These are phyloP conservation scores for Ophiosphaerella herpotricha DNA, from an alignment of 2,329 filamentous ascomycete genomes.

Conservation along the genomic window DNA sequence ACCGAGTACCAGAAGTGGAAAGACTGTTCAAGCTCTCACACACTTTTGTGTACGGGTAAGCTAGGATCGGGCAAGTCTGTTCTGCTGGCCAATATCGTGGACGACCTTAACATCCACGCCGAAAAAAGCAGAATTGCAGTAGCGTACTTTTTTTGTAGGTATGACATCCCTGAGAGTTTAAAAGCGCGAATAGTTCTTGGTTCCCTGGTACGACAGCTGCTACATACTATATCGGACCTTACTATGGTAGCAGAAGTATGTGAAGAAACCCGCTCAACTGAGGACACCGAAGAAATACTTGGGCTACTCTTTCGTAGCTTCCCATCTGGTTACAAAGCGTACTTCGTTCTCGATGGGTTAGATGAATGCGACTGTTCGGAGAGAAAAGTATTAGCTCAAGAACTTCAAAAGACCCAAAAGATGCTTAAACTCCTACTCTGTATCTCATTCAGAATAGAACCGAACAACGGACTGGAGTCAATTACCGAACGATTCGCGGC, in stretches of 20 bases:
- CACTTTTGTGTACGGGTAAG: constrained; percentile 46
- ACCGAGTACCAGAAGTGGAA: constrained; percentile 38
- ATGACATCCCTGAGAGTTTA: constrained; percentile 28
- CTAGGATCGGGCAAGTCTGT: constrained; percentile 54
- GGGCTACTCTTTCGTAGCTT: too few species aligned
- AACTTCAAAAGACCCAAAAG: constrained; percentile 5
- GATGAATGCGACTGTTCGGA: constrained; percentile 34
- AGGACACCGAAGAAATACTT: too few species aligned
- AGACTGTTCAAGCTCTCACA: constrained; percentile 20
- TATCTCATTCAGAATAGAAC: too few species aligned
- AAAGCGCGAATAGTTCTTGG: constrained; percentile 27
- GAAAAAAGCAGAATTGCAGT: constrained; percentile 4
- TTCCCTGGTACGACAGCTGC: constrained; percentile 43
- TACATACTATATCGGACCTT: constrained; percentile 29
- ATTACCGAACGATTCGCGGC: too few species aligned
- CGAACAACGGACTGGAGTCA: too few species aligned
- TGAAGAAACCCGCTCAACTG: too few species aligned
- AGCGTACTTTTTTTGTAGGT: constrained; percentile 32
- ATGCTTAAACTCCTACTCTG: not conserved
- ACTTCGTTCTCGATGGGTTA: constrained; percentile 43
- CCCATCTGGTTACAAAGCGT: constrained; percentile 17
- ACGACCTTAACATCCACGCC: constrained; percentile 17
- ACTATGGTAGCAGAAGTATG: constrained; percentile 9
- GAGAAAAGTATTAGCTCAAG: not conserved
- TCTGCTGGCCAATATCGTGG: constrained; percentile 50